Percentiles rank a stretch among this genome's conserved stretches.
phyloP scores from a whole-genome alignment of 2,329 filamentous ascomycete species.

The Mycogone perniciosa region DNA sequence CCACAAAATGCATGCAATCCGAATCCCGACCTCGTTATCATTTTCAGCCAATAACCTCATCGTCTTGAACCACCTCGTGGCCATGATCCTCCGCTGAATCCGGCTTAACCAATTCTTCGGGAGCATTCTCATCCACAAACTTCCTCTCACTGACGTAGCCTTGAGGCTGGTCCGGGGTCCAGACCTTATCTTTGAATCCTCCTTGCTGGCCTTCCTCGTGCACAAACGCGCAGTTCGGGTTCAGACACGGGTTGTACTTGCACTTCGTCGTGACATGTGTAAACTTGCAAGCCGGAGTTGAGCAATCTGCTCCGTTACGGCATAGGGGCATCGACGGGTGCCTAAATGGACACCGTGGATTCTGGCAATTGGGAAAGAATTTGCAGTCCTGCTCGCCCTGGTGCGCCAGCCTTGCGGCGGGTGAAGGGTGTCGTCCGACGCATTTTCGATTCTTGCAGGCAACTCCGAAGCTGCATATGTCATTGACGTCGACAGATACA shows the following conservation, averaged over 20 bases:
- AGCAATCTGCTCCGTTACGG: constrained; percentile 86
- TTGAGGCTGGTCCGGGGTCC: constrained; percentile 58
- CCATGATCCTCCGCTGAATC: constrained; percentile 30
- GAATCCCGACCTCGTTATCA: constrained; percentile 14
- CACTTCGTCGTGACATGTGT: constrained; percentile 80
- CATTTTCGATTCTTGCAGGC: constrained; percentile 97
- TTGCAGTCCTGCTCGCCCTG: constrained; percentile 83
- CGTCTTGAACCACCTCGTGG: constrained; percentile 36
- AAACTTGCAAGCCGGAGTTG: constrained; percentile 76
- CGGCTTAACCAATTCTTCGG: constrained; percentile 69
- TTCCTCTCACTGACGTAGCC: constrained; percentile 81
- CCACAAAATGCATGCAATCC: constrained; percentile 11
- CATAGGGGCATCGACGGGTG: constrained; percentile 84
- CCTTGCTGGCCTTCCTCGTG: constrained; percentile 88
- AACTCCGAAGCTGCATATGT: constrained; percentile 76
- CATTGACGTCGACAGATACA: constrained; percentile 68
- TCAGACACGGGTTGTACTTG: constrained; percentile 87
- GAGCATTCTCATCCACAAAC: constrained; percentile 66
- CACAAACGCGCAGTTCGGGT: constrained; percentile 80
- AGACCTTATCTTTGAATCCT: constrained; percentile 81
- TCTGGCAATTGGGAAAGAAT: constrained; percentile 88
- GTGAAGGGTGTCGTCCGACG: constrained; percentile 84
- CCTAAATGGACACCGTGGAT: constrained; percentile 79
- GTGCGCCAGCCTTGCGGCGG: constrained; percentile 70
- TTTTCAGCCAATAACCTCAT: constrained; percentile 31